Conservation (phyloP, 306 rosid genomes). For the Glycine soja region DNA sequence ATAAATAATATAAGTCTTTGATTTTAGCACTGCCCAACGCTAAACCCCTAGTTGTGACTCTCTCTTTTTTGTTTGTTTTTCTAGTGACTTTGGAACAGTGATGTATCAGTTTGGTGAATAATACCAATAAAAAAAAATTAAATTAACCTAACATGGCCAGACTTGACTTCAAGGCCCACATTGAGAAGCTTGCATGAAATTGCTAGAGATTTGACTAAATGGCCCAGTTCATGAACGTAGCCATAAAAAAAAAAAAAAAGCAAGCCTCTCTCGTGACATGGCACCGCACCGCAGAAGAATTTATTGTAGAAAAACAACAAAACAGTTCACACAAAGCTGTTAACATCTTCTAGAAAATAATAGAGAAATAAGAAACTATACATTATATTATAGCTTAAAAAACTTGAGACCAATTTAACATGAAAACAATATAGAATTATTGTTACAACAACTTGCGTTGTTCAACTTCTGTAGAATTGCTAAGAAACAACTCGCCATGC, state of each 20-base stretch:
- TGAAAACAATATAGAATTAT: background rate
- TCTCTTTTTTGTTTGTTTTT: too few species aligned
- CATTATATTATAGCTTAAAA: too few species aligned
- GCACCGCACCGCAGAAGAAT: background rate
- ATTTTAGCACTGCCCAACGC: too few species aligned
- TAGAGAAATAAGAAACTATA: background rate
- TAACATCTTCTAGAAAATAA: slow-evolving; percentile 3
- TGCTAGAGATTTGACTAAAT: background rate
- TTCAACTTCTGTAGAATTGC: background rate
- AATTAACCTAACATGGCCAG: too few species aligned
- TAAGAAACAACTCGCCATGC: slow-evolving; percentile 9
- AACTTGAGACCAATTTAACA: background rate
- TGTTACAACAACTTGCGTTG: background rate
- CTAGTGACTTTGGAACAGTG: too few species aligned
- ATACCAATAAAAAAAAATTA: too few species aligned
- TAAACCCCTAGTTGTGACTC: too few species aligned
- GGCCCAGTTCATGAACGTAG: background rate
- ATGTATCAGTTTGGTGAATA: too few species aligned
- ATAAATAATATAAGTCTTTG: too few species aligned
- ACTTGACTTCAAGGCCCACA: slow-evolving; percentile 15
- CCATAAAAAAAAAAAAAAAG: too few species aligned
- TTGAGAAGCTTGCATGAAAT: background rate
- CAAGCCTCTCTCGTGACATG: too few species aligned
- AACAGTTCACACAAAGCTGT: slow-evolving; percentile 17
- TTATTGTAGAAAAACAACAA: background rate